Evolutionary conservation across 257 asterid genomes (phyloP), one percentile per base, ranked within the genome.

Genomic region (Prunella vulgaris): DNA sequence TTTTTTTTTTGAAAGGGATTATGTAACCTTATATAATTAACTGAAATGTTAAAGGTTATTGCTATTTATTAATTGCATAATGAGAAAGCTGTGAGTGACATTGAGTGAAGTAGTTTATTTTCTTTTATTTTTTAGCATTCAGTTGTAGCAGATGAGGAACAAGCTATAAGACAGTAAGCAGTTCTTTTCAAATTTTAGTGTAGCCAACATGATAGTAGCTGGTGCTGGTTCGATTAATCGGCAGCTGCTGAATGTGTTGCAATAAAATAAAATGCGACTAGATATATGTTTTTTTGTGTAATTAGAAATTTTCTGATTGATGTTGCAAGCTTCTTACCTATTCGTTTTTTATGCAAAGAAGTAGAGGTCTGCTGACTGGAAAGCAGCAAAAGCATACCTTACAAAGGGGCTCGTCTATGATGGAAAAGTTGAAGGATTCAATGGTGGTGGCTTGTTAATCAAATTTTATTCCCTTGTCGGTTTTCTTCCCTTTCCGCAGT

Each of bases 321-420:
- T 32, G 10, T 53, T 72, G 71, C 54, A 58, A 68, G 70, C 67
- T 72, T 78, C 77, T 77, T 81, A 78, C 72, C 69, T 76, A 35
- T 75, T 79, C 72, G 59, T 83, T 72, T 83, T 68, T 81, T 80
- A 65, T 70, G 82, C 95, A 84, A 93, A 88, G 96, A 87, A 93
- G 92, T 90, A 93, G 99, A 86, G 88, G 96, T 87, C 96, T 74
- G 98, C 97, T 68, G 99, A 90, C 76, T 93, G 99, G 99, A 88
- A 84, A 81, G 90, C 88, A 54, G 97, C 96, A 76, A 85, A 68
- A 68, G 80, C 84, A 20, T 86, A 87, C 81, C 56, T 78, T 18
- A 89, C 88, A 64, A 84, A 80, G 76, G 96, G 96, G 53, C 78
- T 77, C 46, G 62, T 84, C 58, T 87, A 72, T 18, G 90, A 87